A percentile compares a stretch with the other conserved stretches of the same genome.
Conservation (phyloP, 2,329 filamentous ascomycete genomes). For the Parastagonospora avenae region DNA sequence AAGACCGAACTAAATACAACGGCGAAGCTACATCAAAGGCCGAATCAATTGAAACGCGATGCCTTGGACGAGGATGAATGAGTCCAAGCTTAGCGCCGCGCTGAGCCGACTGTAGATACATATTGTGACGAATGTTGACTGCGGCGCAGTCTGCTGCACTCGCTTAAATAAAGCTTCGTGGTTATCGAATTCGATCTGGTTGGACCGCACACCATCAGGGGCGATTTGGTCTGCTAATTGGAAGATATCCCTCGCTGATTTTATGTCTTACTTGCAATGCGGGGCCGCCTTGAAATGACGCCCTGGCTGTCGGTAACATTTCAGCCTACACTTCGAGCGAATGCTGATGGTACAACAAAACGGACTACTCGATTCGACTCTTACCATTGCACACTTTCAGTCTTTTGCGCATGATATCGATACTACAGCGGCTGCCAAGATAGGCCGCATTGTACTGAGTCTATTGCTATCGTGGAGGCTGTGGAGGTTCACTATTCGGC, state of each 20-base stretch:
- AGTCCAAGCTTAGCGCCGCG: too few species aligned
- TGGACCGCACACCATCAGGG: too few species aligned
- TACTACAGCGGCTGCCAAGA: neutral
- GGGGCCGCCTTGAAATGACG: neutral
- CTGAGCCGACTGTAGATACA: neutral
- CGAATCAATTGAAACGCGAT: too few species aligned
- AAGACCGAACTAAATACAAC: too few species aligned
- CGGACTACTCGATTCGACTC: neutral
- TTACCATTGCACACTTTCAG: neutral
- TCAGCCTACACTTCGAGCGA: neutral
- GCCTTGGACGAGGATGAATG: too few species aligned
- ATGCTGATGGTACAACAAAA: neutral
- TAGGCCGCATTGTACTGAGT: neutral
- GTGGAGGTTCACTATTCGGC: constrained; percentile 25
- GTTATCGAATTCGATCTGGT: neutral
- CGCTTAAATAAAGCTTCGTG: neutral
- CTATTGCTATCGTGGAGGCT: constrained; percentile 18
- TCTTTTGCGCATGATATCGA: neutral
- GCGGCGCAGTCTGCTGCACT: neutral
- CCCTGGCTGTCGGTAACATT: neutral
- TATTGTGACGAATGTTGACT: neutral
- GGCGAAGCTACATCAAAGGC: too few species aligned
- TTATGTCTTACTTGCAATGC: neutral
- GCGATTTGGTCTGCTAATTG: too few species aligned
- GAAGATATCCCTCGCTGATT: too few species aligned